Conservation (phyloP, 257 asterid genomes). For the Solanum microdontum region DNA sequence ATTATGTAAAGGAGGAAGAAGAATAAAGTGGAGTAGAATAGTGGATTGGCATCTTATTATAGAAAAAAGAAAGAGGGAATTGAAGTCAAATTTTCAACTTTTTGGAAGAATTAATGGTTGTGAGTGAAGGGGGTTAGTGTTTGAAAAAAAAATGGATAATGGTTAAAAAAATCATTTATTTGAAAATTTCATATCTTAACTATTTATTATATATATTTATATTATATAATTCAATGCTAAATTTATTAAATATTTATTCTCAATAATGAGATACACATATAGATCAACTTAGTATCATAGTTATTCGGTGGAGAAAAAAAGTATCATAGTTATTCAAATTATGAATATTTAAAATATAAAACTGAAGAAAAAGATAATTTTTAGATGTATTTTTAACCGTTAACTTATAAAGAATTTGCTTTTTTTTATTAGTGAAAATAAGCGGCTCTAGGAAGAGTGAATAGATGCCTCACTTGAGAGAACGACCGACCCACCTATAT, state of each 20-base stretch:
- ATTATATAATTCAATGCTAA: neutral
- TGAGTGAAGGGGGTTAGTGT: neutral
- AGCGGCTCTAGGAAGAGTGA: conserved; percentile 2
- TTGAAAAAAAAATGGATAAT: neutral
- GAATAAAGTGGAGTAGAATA: conserved; percentile 9
- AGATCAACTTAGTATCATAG: neutral
- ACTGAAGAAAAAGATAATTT: neutral
- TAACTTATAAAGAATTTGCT: neutral
- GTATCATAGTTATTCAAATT: too few species aligned
- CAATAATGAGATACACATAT: neutral
- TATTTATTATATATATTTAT: neutral
- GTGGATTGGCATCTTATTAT: conserved; percentile 1
- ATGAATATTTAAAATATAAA: neutral
- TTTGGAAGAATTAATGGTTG: neutral
- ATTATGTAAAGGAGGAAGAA: neutral
- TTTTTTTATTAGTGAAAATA: neutral
- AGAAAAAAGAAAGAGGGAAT: neutral
- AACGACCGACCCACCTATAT: neutral
- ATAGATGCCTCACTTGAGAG: neutral
- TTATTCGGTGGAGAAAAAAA: too few species aligned
- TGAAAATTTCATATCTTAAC: neutral
- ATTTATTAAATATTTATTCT: neutral
- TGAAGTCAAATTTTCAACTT: neutral
- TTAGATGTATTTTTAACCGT: neutral
- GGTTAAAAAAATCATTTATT: too few species aligned